Base-by-base conservation (phyloP, 2,329 filamentous ascomycete species). In the Aspergillus pseudoglaucus region DNA sequence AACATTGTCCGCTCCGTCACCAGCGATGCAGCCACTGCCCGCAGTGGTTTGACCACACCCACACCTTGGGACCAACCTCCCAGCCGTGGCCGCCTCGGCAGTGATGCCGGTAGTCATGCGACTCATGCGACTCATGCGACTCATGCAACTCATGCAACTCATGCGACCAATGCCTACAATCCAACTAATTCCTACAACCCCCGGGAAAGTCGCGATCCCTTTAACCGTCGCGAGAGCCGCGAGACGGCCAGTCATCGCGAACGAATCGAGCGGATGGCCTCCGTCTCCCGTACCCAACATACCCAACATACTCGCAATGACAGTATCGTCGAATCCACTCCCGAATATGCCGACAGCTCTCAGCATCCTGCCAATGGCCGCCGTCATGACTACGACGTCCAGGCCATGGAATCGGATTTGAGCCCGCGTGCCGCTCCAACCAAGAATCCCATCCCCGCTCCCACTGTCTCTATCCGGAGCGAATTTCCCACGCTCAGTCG, bases 401-500 rank as follows among this genome's bases (percentile, higher is more conserved):
- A 97, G 66, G 90, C 90, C 3, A 95, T 96, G 88, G 91, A 96
- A 68, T 88, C 88, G 0, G 86, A 84, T 30, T 77, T 94, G 15
- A 80, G 81, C 54, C 87, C 89, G 5, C 83, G 86, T 33, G 71
- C 78, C 5, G 78, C 74, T 45, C 65, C 85, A 17, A 78, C 83
- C 8, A 87, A 85, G 59, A 95, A 95, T 58, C 89, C 90, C 0
- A 96, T 97, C 49, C 90, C 93, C 1, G 76, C 90, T 5, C 93
- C 93, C 0, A 87, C 82, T 0, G 90, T 98, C n/a, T 95, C 88
- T 0, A 87, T 98, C 42, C 87, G 91, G 50, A 97, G 91, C 64
- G 93, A 98, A 69, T 98, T 96, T 63, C 93, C 93, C 0, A 97
- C 93, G 1, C 80, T 98, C 60, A 96, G 79, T 67, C 81, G 89